Evolutionary conservation across 1,284 basidiomycete genomes (phyloP).

Genomic region (Phlebopus sp.): DNA sequence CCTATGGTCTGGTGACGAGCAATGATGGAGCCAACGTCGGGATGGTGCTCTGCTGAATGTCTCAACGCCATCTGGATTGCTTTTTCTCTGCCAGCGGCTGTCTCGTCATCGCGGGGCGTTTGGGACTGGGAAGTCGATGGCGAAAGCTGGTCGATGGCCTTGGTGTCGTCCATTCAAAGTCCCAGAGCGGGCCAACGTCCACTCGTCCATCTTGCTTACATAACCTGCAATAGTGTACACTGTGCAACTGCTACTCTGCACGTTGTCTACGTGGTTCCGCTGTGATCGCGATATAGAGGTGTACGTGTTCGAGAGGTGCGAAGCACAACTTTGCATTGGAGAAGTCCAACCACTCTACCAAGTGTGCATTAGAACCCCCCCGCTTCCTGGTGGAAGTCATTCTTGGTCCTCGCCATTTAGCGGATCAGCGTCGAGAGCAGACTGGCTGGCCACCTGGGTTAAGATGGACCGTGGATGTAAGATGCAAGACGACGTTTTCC

Average conservation of each 20-base stretch:
- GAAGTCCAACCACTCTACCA: constrained; percentile 21
- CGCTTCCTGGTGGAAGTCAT: constrained; percentile 25
- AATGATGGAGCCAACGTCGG: constrained; percentile 34
- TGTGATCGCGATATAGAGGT: no score
- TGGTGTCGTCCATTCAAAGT: no score
- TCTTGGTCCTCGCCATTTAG: constrained; percentile 81
- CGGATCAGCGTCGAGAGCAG: constrained; percentile 41
- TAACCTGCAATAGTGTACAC: no score
- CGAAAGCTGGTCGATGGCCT: background rate
- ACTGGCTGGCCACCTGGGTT: constrained; percentile 61
- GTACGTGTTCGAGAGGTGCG: constrained; percentile 34
- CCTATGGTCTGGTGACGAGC: constrained; percentile 34
- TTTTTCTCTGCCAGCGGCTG: constrained; percentile 4
- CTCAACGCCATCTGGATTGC: background rate
- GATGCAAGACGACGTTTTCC: constrained; percentile 35
- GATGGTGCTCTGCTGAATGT: constrained; percentile 6
- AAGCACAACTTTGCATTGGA: constrained; percentile 23
- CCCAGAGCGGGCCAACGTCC: no score
- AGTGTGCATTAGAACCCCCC: constrained; percentile 71
- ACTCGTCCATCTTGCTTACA: no score
- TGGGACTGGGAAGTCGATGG: background rate
- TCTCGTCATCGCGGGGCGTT: background rate
- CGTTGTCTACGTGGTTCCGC: no score
- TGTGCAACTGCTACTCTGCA: no score
- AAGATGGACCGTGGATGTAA: constrained; percentile 60